phyloP scores from a whole-genome alignment of 2,329 filamentous ascomycete genomes.

The Lachnellula occidentalis region DNA sequence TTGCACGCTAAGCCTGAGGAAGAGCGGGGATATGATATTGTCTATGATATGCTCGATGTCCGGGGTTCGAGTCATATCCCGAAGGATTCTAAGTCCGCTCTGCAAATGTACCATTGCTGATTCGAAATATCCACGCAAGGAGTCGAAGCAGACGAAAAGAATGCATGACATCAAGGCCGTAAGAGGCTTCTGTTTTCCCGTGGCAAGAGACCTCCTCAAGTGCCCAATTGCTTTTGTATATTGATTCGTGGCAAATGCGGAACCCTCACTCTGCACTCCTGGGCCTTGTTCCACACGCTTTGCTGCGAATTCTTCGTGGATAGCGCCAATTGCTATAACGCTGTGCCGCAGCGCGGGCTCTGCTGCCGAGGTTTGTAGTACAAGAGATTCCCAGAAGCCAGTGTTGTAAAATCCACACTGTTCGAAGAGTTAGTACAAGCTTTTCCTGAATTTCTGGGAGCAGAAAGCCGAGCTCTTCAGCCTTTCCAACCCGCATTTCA shows the following conservation, averaged over 20 bases:
- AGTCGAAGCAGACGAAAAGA: slow-evolving; percentile 29
- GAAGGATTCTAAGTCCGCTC: slow-evolving; percentile 26
- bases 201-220: slow-evolving; percentile 20
- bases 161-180: slow-evolving; percentile 27
- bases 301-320: slow-evolving; percentile 27
- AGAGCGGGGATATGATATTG: slow-evolving; percentile 22
- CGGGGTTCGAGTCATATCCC: slow-evolving; percentile 10
- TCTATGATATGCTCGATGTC: slow-evolving; percentile 19
- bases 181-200: slow-evolving; percentile 20
- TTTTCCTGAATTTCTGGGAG: too few relatives aligned
- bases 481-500: too few relatives aligned
- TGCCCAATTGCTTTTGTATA: slow-evolving; percentile 28
- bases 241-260: slow-evolving; percentile 25
- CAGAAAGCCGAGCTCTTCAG: too few relatives aligned
- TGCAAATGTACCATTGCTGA: slow-evolving; percentile 28
- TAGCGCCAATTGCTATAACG: slow-evolving; percentile 26
- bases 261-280: slow-evolving; percentile 5
- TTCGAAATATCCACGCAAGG: slow-evolving; percentile 23
- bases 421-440: too few relatives aligned
- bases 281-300: slow-evolving; percentile 7
- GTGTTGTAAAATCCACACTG: slow-evolving; percentile 22
- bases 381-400: slow-evolving; percentile 25
- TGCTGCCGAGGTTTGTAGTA: slow-evolving; percentile 23
- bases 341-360: slow-evolving; percentile 27
- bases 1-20: slow-evolving; percentile 25